phyloP scores from a whole-genome alignment of 2,329 filamentous ascomycete species.

The Trichoderma pleuroti region DNA sequence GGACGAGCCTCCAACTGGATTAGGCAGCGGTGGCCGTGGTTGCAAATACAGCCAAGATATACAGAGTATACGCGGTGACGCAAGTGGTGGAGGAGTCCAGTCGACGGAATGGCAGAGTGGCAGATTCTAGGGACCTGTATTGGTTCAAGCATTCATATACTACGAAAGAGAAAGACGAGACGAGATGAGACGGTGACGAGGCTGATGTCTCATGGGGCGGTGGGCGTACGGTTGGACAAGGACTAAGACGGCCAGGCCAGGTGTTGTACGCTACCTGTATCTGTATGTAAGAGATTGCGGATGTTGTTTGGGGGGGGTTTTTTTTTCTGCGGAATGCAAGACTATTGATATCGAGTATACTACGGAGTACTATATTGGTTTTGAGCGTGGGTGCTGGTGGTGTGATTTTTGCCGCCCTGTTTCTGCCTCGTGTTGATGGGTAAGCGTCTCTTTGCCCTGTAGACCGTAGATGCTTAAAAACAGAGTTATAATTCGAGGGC shows the following conservation, averaged over 20 bases:
- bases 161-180: not conserved
- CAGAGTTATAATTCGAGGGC: not conserved
- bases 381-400: not conserved
- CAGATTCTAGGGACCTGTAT: not conserved
- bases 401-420: not conserved
- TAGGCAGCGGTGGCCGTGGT: not conserved
- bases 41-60: not conserved
- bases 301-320: not conserved
- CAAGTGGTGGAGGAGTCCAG: not conserved
- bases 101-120: not conserved
- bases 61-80: not conserved
- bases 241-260: not conserved
- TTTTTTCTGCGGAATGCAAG: not conserved
- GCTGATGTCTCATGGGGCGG: not conserved
- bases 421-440: not conserved
- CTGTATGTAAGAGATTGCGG: conserved; percentile 11
- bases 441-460: not conserved
- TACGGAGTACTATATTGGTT: not conserved
- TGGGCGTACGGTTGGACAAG: not conserved
- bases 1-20: not conserved
- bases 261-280: conserved; percentile 17
- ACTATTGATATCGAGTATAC: not conserved
- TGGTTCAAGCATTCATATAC: not conserved
- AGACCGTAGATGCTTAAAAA: not conserved
- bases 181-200: not conserved